Conservation (phyloP, 768 basidiomycete species). For the Calvatia gigantea region DNA sequence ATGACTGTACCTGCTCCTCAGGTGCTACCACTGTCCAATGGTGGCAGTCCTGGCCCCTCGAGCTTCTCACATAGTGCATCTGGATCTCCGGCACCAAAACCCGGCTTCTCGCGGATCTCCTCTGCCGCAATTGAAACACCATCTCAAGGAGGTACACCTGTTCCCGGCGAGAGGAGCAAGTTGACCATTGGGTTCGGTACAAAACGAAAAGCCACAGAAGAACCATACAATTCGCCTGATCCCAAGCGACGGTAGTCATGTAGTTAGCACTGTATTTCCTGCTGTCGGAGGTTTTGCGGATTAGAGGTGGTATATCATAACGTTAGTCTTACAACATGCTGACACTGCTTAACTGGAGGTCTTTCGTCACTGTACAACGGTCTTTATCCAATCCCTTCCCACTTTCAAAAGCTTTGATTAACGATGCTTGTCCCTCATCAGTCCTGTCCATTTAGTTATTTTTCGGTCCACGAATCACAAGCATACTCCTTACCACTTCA, state of each 20-base stretch:
- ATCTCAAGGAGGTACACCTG: constrained; percentile 53
- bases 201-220: constrained; percentile 79
- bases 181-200: constrained; percentile 74
- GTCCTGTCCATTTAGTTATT: constrained; percentile 45
- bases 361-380: constrained; percentile 65
- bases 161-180: constrained; percentile 63
- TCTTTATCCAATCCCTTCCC: constrained; percentile 74
- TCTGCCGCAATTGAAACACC: constrained; percentile 49
- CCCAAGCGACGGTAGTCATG: constrained; percentile 47
- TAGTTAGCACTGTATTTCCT: neutral
- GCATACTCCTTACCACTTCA: constrained; percentile 65
- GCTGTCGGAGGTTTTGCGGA: neutral
- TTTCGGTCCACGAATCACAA: neutral
- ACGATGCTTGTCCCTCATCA: constrained; percentile 78
- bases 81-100: constrained; percentile 63
- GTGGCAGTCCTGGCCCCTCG: constrained; percentile 44
- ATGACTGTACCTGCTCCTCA: constrained; percentile 68
- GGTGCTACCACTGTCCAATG: constrained; percentile 35
- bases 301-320: constrained; percentile 4
- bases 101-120: constrained; percentile 77
- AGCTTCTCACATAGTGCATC: constrained; percentile 27
- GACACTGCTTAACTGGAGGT: constrained; percentile 71
- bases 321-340: constrained; percentile 47
- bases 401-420: constrained; percentile 71
- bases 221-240: constrained; percentile 62